A percentile compares a stretch with the other conserved stretches of the same genome.
Conservation (phyloP, 495 filamentous ascomycete species). For the Aspergillus mulundensis region DNA sequence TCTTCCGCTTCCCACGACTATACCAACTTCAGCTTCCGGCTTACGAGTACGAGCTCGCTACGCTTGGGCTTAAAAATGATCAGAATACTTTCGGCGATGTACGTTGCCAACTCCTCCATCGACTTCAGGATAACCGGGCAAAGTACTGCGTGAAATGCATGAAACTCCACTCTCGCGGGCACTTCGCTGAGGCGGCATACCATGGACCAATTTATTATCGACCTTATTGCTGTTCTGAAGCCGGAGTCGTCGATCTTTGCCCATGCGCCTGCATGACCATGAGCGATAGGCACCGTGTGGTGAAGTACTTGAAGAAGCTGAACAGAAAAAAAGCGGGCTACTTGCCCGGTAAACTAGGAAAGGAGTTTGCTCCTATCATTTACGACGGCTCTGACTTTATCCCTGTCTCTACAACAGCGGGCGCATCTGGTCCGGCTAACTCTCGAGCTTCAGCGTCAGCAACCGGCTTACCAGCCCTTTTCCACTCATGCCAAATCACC, state of each 20-base stretch:
- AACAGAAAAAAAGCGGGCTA: not conserved
- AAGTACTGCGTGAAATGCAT: not conserved
- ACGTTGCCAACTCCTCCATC: not conserved
- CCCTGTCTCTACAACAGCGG: too few relatives aligned
- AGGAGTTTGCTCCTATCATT: not conserved
- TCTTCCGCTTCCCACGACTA: not conserved
- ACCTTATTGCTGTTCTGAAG: not conserved
- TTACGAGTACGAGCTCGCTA: not conserved
- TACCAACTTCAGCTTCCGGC: not conserved
- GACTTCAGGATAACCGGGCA: not conserved
- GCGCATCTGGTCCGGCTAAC: too few relatives aligned
- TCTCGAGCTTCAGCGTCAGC: too few relatives aligned
- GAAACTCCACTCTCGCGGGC: not conserved
- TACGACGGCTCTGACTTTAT: too few relatives aligned
- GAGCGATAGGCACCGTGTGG: not conserved
- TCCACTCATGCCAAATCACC: not conserved
- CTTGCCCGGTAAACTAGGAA: not conserved
- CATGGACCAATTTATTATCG: not conserved
- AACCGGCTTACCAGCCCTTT: not conserved
- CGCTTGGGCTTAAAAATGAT: too few relatives aligned
- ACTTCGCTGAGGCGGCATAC: not conserved
- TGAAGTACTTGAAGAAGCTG: not conserved
- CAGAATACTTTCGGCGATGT: not conserved
- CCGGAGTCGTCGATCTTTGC: not conserved
- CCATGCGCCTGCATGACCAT: not conserved